Evolutionary conservation across 208 protist species (phyloP), one percentile per base, ranked within the genome.

Genomic region (Borovskyia barvae): DNA sequence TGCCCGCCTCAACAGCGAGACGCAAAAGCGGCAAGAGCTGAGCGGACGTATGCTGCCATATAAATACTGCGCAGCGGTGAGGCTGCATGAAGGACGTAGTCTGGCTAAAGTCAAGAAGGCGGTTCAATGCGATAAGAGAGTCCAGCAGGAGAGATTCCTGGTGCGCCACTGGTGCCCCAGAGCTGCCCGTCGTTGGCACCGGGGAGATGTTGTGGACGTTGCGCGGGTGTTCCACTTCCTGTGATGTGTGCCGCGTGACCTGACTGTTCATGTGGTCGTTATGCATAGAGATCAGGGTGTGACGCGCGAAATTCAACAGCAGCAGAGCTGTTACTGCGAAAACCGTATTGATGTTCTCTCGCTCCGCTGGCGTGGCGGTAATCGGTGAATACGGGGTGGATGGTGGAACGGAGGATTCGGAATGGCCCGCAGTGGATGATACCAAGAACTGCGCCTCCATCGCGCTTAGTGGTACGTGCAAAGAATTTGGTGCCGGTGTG

Each of bases 91-190:
- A 52, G 12, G 41, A 41, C 40, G 43, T 46, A 0, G 56, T 57
- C 46, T 61, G 42, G 8, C 66, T 72, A 32, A 70, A 24, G 28
- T 65, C 68, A 30, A 85, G 26, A 24, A 85, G 30, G 5, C 65
- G 56, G 46, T 75, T 81, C 33, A 85, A 28, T 37, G 71, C 55
- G 22, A 46, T 62, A 26, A 75, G 47, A 11, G 70, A 58, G 55
- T 77, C 73, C 2, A 79, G 28, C 25, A 69, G 32, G 19, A 50
- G 30, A 24, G 56, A 71, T 29, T 19, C 28, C 26, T 39, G 53
- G 15, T n/a, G 51, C n/a, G 40, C 32, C 20, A 12, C 22, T 3
- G 45, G 2, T 4, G 52, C 17, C 50, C 36, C 61, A 1, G 22
- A 1, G 8, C 36, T 5, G 8, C 33, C 33, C 9, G 33, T 39